Conservation (phyloP, 257 asterid species). For the Nicotiana benthamiana region DNA sequence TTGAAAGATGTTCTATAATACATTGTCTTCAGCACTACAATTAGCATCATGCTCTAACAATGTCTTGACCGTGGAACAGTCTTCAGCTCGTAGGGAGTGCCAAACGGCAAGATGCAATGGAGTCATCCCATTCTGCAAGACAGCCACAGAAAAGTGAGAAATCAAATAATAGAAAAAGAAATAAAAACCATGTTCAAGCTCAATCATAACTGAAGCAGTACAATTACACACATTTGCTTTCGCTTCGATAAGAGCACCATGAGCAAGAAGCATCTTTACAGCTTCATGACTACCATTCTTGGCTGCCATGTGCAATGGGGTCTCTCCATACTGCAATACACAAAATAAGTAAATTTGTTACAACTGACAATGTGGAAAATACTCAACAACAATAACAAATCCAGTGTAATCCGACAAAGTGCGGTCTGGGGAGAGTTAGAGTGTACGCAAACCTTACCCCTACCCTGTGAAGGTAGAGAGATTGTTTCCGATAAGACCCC, state of each 20-base stretch:
- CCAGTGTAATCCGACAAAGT: too few species aligned
- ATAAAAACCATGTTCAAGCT: neutral
- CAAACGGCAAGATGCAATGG: slow-evolving; percentile 98
- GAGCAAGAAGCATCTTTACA: slow-evolving; percentile 73
- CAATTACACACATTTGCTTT: slow-evolving; percentile 64
- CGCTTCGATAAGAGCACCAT: slow-evolving; percentile 76
- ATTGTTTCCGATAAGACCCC: too few species aligned
- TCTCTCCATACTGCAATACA: slow-evolving; percentile 75
- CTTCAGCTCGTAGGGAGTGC: slow-evolving; percentile 78
- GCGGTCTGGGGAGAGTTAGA: too few species aligned
- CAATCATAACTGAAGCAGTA: neutral
- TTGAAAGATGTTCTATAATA: slow-evolving; percentile 15
- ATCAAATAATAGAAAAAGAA: neutral
- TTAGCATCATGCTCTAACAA: slow-evolving; percentile 72
- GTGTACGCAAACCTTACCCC: too few species aligned
- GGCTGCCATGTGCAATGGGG: slow-evolving; percentile 97
- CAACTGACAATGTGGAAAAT: neutral
- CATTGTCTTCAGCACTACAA: slow-evolving; percentile 87
- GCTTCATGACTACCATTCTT: slow-evolving; percentile 91
- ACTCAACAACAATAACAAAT: too few species aligned
- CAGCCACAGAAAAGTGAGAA: neutral
- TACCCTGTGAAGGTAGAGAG: too few species aligned
- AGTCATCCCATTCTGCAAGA: slow-evolving; percentile 82
- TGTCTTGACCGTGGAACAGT: slow-evolving; percentile 69
- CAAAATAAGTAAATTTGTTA: slow-evolving; percentile 9